A percentile compares a stretch with the other conserved stretches of the same genome.
Evolutionary conservation across 139 green algal species (phyloP).

Genomic region (Volvox africanus): DNA sequence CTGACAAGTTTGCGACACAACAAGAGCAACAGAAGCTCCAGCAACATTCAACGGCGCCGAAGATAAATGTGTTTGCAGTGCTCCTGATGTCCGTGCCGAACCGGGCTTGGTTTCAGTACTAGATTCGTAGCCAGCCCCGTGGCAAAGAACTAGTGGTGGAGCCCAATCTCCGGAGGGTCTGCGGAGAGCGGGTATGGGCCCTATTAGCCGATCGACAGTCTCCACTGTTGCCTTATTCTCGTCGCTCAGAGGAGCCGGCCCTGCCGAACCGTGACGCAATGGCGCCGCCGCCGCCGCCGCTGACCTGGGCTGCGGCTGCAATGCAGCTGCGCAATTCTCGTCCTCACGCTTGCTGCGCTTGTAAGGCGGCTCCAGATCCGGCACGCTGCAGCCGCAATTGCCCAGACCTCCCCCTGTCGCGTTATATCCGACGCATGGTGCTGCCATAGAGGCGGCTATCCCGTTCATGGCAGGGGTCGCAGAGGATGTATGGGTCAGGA

Average conservation of each 20-base stretch:
- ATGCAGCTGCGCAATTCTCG: too few relatives aligned
- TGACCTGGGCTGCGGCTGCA: background rate
- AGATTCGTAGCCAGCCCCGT: background rate
- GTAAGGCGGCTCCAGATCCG: background rate
- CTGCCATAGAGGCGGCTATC: background rate
- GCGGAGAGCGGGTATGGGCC: background rate
- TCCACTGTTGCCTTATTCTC: background rate
- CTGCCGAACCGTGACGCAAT: too few relatives aligned
- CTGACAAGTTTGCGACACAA: too few relatives aligned
- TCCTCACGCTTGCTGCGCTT: background rate
- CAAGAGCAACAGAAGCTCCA: too few relatives aligned
- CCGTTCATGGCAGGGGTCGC: too few relatives aligned
- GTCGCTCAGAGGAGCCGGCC: background rate
- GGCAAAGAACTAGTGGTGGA: background rate
- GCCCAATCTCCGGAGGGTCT: background rate
- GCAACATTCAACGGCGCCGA: background rate
- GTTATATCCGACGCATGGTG: background rate
- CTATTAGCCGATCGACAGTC: background rate
- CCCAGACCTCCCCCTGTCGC: background rate
- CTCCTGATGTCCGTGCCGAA: background rate
- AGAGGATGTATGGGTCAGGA: too few relatives aligned
- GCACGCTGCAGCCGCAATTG: background rate
- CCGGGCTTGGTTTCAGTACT: background rate
- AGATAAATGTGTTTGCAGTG: background rate
- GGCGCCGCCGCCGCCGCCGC: background rate